Percentiles rank a stretch among this genome's conserved stretches.
Conservation (phyloP, 805 yeast species). For the Yarrowia hollandica region DNA sequence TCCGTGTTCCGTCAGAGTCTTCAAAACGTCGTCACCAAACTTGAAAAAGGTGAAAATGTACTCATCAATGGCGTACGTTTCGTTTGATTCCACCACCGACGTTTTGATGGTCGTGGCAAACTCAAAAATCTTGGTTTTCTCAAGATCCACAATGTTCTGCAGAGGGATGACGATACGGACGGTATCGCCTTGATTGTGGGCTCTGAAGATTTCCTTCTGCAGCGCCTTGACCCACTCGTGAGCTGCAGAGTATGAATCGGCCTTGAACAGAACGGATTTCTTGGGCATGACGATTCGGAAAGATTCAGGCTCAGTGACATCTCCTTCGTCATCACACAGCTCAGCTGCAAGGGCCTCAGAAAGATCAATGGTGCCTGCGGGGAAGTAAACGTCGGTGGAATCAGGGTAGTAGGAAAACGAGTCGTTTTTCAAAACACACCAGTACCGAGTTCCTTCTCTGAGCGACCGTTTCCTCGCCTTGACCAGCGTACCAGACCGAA, state of each 20-base stretch:
- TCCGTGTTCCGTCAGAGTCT: slow-evolving; percentile 4
- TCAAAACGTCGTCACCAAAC: slow-evolving; percentile 41
- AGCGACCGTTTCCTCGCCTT: slow-evolving; percentile 40
- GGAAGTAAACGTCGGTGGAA: slow-evolving; percentile 83
- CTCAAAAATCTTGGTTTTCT: slow-evolving; percentile 56
- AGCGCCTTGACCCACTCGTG: slow-evolving; percentile 75
- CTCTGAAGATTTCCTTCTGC: slow-evolving; percentile 74
- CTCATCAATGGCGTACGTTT: slow-evolving; percentile 61
- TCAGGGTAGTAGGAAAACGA: slow-evolving; percentile 66
- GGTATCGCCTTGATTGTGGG: slow-evolving; percentile 66
- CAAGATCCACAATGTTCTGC: slow-evolving; percentile 62
- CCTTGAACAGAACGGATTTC: slow-evolving; percentile 62
- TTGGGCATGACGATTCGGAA: slow-evolving; percentile 60
- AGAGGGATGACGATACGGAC: slow-evolving; percentile 78
- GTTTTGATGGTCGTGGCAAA: slow-evolving; percentile 57
- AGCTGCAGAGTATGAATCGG: slow-evolving; percentile 73
- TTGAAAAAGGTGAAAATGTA: slow-evolving; percentile 66
- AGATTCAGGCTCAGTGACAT: slow-evolving; percentile 44
- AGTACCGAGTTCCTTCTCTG: slow-evolving; percentile 53
- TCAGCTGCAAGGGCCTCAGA: slow-evolving; percentile 63
- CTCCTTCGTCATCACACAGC: slow-evolving; percentile 39
- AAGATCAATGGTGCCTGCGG: slow-evolving; percentile 71
- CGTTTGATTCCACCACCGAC: slow-evolving; percentile 58
- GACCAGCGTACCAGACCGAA: slow-evolving; percentile 54
- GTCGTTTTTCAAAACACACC: slow-evolving; percentile 76